Evolutionary conservation across 2,329 filamentous ascomycete species (phyloP), one percentile per base, ranked within the genome.

Genomic region (Zasmidium citrigriseum): DNA sequence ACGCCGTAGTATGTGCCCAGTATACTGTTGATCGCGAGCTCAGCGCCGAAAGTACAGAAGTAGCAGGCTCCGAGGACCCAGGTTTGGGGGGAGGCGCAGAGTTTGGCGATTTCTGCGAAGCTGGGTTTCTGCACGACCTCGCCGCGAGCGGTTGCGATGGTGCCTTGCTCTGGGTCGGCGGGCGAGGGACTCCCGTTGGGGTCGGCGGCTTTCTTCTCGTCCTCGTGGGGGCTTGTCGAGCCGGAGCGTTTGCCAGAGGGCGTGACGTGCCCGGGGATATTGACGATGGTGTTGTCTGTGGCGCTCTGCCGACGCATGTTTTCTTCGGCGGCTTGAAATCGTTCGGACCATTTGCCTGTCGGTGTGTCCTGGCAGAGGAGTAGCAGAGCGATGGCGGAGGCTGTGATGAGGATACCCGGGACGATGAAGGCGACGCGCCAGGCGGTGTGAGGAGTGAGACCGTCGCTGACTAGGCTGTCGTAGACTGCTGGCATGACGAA

Each of bases 401-500:
- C 20, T 4, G 58, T 57, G 46, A 64, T 64, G 46, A 62, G 55
- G 29, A 64, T 52, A 20, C 57, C 89, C 0, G 92, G 92, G 4
- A 96, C 88, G 61, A 96, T 79, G 72, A 96, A 96, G 2, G 91
- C 83, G 1, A 96, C 85, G 23, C 92, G 85, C 92, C 93, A 96
- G 2, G 92, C 89, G 38, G 86, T 82, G 66, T 89, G 86, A 1
- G 85, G 49, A 7, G 44, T 55, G 22, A 65, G 58, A 18, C 59
- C 57, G 21, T 67, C 61, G 12, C 56, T 55, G 16, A 47, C 57
- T 14, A 70, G 57, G 24, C 64, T 61, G 25, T 64, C 57, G 75
- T 89, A 95, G 57, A 96, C 87, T 4, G 90, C 90, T 1, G 93
- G 92, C 91, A 96, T 96, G 67, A 93, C 84, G 73, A 96, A 96